Evolutionary conservation across 352 stramenopile species (phyloP).

Genomic region (Globisporangium spiculum): DNA sequence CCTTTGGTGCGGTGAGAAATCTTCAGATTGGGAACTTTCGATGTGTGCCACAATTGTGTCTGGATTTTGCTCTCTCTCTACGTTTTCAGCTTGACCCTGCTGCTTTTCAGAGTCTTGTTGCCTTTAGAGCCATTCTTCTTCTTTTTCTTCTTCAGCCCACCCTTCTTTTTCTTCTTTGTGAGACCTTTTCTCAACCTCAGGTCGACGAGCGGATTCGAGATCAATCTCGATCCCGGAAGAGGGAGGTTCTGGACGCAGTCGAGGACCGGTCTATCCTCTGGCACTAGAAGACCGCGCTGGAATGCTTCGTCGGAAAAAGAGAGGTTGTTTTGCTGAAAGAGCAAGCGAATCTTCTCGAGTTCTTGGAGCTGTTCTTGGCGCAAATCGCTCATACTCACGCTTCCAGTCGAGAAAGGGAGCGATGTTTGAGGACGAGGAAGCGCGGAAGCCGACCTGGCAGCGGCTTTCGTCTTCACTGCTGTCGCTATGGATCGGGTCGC

Average conservation of each 20-base stretch:
- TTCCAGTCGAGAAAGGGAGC: constrained; percentile 2
- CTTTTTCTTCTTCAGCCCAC: constrained; percentile 27
- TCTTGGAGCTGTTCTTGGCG: constrained; percentile 53
- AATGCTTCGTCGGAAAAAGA: constrained; percentile 32
- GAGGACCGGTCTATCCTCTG: constrained; percentile 48
- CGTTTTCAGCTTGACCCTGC: constrained; percentile 5
- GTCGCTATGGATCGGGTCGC: not conserved
- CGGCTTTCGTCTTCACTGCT: not conserved
- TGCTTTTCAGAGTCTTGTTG: constrained; percentile 26
- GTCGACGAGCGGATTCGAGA: constrained; percentile 41
- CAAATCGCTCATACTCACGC: constrained; percentile 55
- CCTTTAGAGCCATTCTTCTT: constrained; percentile 27
- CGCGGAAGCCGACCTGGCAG: constrained; percentile 3
- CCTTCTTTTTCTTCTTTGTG: constrained; percentile 40
- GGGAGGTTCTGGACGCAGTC: constrained; percentile 56
- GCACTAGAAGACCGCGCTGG: constrained; percentile 55
- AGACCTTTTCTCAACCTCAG: constrained; percentile 30
- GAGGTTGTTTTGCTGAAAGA: constrained; percentile 59
- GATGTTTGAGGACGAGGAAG: constrained; percentile 4
- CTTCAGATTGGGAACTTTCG: not conserved
- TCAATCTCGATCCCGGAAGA: constrained; percentile 40
- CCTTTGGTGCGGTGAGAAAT: not conserved
- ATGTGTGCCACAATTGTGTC: too few relatives aligned
- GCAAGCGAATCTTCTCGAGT: constrained; percentile 55
- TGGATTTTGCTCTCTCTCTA: not conserved